A percentile compares a stretch with the other conserved stretches of the same genome.
phyloP scores from a whole-genome alignment of 805 yeast genomes.

The Zygoascus ofunaensis region DNA sequence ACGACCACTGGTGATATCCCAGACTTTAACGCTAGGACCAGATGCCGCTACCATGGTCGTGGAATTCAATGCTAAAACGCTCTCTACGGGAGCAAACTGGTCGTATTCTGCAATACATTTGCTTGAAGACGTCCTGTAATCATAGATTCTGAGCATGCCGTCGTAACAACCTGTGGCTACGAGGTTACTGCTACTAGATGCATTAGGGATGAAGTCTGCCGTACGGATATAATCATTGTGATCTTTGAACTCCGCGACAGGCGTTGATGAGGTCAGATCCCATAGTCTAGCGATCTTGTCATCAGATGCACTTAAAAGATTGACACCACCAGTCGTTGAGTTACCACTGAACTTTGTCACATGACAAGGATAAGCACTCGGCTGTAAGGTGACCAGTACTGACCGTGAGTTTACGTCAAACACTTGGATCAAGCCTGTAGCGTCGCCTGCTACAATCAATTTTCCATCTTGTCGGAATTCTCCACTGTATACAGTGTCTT shows the following conservation, averaged over 20 bases:
- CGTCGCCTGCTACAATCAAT: slow-evolving; percentile 88
- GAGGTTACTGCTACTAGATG: slow-evolving; percentile 41
- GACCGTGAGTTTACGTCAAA: slow-evolving; percentile 80
- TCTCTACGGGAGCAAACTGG: slow-evolving; percentile 80
- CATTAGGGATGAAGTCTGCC: slow-evolving; percentile 61
- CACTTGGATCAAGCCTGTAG: slow-evolving; percentile 83
- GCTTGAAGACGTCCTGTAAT: slow-evolving; percentile 49
- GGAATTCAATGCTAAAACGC: slow-evolving; percentile 61
- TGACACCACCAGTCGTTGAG: slow-evolving; percentile 41
- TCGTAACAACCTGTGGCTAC: slow-evolving; percentile 94
- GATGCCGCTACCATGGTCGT: slow-evolving; percentile 75
- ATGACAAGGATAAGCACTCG: slow-evolving; percentile 82
- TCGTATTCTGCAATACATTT: slow-evolving; percentile 47
- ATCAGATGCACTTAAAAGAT: slow-evolving; percentile 80
- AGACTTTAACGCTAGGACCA: slow-evolving; percentile 73
- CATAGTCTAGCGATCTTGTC: slow-evolving; percentile 80
- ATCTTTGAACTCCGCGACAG: slow-evolving; percentile 56
- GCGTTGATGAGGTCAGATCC: slow-evolving; percentile 79
- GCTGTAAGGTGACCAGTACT: slow-evolving; percentile 67
- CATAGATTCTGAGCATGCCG: slow-evolving; percentile 75
- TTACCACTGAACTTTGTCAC: slow-evolving; percentile 87
- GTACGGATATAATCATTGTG: slow-evolving; percentile 86
- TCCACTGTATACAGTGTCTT: slow-evolving; percentile 86
- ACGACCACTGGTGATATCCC: slow-evolving; percentile 84
- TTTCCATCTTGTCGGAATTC: slow-evolving; percentile 89